Evolutionary conservation across 371 early-diverging fungal species (phyloP), one percentile per base, ranked within the genome.

Genomic region (Mucor lusitanicus): DNA sequence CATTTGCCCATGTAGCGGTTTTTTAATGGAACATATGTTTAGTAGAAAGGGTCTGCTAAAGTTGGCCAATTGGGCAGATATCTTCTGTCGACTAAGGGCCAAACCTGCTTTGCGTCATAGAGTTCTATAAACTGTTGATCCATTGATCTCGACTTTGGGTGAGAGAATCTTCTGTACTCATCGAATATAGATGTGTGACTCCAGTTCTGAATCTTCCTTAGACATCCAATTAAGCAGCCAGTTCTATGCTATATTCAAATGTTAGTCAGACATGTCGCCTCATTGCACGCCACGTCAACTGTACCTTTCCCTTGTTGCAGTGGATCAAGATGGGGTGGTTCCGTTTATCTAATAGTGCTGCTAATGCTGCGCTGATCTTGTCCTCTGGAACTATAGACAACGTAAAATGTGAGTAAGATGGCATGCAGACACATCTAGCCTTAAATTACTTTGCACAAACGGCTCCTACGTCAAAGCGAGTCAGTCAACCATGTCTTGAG

Each of bases 121-220:
- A 98, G 85, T 70, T 98, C 98, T 46, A 98, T 97, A 73, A 97
- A 98, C 74, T 97, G 98, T 73, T 97, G 97, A 72, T 98, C 98
- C 94, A 97, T 94, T 0, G 94, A 90, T 25, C 98, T 81, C 2
- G 95, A 91, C 75, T 97, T 97, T 3, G 97, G 97, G 63, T 92
- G 92, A 21, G 96, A 93, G 72, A 94, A 97, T 27, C 95, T 82
- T 54, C 98, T 88, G 76, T 98, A 98, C 75, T 98, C 98, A 72
- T 97, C 97, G 85, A 98, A 98, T 28, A 97, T 97, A 33, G 95
- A 93, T 0, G 97, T 96, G 67, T 91, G 89, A 2, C 94, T 91
- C 98, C 98, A 98, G 59, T 94, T 90, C 66, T 95, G 97, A 23
- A 97, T 74, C 61, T 96, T 97, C 46, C 98, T 87, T 59, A 97